These are phyloP conservation scores for Emmonsia crescens DNA, from an alignment of 2,329 filamentous ascomycete genomes.

Conservation along the genomic window DNA sequence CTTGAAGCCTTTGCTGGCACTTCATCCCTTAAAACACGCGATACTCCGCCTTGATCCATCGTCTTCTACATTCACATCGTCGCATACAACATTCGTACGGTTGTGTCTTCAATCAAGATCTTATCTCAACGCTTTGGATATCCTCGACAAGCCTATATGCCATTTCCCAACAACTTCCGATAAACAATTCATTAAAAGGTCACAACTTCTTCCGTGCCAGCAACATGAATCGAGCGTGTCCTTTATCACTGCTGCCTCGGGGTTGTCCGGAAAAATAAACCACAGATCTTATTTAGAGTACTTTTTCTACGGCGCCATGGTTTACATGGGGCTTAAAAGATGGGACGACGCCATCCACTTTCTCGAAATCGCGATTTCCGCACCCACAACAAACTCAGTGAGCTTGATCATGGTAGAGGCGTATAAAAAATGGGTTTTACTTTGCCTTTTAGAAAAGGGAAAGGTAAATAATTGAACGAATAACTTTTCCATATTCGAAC, in stretches of 20 bases:
- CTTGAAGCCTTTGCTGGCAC: slow-evolving; percentile 28
- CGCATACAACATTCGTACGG: slow-evolving; percentile 31
- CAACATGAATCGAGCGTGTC: slow-evolving; percentile 21
- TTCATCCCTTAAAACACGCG: slow-evolving; percentile 32
- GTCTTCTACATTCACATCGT: slow-evolving; percentile 33
- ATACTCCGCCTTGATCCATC: slow-evolving; percentile 36
- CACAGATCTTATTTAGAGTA: slow-evolving; percentile 48
- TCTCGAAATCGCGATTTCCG: slow-evolving; percentile 55
- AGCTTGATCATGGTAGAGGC: slow-evolving; percentile 78
- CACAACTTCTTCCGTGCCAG: slow-evolving; percentile 21
- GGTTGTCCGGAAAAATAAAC: slow-evolving; percentile 31
- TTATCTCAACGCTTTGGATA: slow-evolving; percentile 29
- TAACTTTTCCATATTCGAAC: neutral
- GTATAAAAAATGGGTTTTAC: slow-evolving; percentile 82
- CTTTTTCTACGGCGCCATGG: slow-evolving; percentile 53
- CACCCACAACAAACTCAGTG: slow-evolving; percentile 50
- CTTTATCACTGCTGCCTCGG: slow-evolving; percentile 28
- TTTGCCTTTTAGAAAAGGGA: slow-evolving; percentile 61
- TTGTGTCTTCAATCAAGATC: slow-evolving; percentile 33
- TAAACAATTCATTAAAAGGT: slow-evolving; percentile 17
- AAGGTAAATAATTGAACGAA: slow-evolving; percentile 30
- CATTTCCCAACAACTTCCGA: slow-evolving; percentile 27
- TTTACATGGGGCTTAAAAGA: slow-evolving; percentile 49
- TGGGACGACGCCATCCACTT: slow-evolving; percentile 54
- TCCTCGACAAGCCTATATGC: slow-evolving; percentile 33